These are phyloP conservation scores for Westerdykella aurantiaca DNA, from an alignment of 2,329 filamentous ascomycete species.

Conservation along the genomic window DNA sequence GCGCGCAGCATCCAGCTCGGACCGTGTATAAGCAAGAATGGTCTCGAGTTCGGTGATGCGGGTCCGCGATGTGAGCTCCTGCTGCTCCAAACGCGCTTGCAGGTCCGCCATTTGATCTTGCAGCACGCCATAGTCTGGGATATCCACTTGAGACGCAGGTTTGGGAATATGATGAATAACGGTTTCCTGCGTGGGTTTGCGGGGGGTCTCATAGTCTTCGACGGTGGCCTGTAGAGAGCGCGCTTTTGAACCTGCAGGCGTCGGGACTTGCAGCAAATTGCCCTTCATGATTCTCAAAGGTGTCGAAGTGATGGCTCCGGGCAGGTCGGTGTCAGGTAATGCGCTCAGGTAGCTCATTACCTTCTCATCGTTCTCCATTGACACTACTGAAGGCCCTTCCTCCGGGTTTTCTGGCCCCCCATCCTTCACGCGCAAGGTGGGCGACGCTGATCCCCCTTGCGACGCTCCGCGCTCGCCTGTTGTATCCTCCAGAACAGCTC, in stretches of 20 bases:
- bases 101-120: constrained; percentile 19
- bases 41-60: constrained; percentile 34
- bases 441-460: constrained; percentile 12
- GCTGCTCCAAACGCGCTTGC: constrained; percentile 22
- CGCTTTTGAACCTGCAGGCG: constrained; percentile 20
- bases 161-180: constrained; percentile 28
- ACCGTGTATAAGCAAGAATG: constrained; percentile 28
- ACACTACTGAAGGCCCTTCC: constrained; percentile 24
- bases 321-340: constrained; percentile 31
- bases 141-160: constrained; percentile 4
- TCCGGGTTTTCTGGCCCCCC: constrained; percentile 8
- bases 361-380: constrained; percentile 36
- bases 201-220: constrained; percentile 34
- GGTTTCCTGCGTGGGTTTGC: constrained; percentile 32
- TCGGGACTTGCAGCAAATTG: constrained; percentile 25
- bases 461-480: constrained; percentile 3
- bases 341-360: constrained; percentile 35
- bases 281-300: constrained; percentile 20
- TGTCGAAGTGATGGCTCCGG: constrained; percentile 19
- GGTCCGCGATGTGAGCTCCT: constrained; percentile 22
- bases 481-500: constrained; percentile 14
- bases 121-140: constrained; percentile 8
- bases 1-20: constrained; percentile 26
- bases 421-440: constrained; percentile 20
- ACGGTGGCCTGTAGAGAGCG: constrained; percentile 33